Evolutionary conservation across 2,329 filamentous ascomycete genomes (phyloP).

Genomic region (Calcarisporium arbuscula): DNA sequence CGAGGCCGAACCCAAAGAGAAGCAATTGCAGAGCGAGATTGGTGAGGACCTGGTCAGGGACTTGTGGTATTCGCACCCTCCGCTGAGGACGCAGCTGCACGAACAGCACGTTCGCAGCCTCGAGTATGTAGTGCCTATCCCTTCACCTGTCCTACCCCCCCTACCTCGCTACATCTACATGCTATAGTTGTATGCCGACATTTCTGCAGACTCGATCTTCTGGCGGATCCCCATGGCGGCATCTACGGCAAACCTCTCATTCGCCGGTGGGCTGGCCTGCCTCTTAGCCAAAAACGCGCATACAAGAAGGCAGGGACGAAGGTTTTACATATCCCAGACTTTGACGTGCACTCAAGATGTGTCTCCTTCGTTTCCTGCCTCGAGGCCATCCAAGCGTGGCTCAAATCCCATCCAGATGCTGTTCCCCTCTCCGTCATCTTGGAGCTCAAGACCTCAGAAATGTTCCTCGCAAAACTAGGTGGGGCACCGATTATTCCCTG

Average conservation of each 20-base stretch:
- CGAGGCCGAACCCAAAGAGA: constrained; percentile 35
- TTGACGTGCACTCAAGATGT: constrained; percentile 39
- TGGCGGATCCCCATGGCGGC: constrained; percentile 41
- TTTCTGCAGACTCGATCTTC: constrained; percentile 33
- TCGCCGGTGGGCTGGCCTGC: constrained; percentile 31
- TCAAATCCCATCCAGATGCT: constrained; percentile 32
- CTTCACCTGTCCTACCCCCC: too few relatives aligned
- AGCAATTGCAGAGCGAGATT: constrained; percentile 30
- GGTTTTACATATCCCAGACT: constrained; percentile 43
- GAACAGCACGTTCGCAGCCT: constrained; percentile 39
- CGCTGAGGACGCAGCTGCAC: constrained; percentile 35
- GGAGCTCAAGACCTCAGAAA: constrained; percentile 36
- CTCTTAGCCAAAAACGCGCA: constrained; percentile 28
- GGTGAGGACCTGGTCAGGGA: constrained; percentile 29
- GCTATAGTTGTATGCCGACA: too few relatives aligned
- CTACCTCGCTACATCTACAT: too few relatives aligned
- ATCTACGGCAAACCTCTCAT: constrained; percentile 39
- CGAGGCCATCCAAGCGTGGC: constrained; percentile 35
- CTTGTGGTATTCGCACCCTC: constrained; percentile 41
- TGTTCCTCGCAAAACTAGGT: constrained; percentile 14
- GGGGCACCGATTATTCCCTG: constrained; percentile 34
- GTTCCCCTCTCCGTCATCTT: constrained; percentile 43
- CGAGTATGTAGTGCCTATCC: constrained; percentile 21
- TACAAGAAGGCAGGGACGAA: constrained; percentile 38
- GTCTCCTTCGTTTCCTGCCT: constrained; percentile 40